A percentile compares a stretch with the other conserved stretches of the same genome.
Conservation (phyloP, 2,329 filamentous ascomycete species). For the Neofusicoccum cordaticola region DNA sequence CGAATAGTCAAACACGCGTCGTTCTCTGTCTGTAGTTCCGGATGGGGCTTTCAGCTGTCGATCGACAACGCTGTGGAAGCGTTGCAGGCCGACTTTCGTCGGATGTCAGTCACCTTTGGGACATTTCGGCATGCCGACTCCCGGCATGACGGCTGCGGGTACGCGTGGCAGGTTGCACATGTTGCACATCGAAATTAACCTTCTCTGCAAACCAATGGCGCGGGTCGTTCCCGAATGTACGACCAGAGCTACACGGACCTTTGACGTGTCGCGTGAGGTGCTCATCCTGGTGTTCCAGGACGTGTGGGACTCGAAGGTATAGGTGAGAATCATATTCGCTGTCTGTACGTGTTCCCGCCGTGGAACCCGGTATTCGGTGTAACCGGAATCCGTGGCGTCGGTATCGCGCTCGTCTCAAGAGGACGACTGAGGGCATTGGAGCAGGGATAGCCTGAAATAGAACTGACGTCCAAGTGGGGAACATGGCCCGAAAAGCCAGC, state of each 20-base stretch:
- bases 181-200: background rate
- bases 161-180: background rate
- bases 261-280: background rate
- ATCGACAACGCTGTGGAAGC: too few relatives aligned
- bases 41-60: too few relatives aligned
- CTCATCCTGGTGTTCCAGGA: background rate
- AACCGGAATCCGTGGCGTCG: background rate
- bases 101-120: background rate
- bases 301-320: background rate
- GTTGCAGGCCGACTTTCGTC: background rate
- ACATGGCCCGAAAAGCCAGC: background rate
- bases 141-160: background rate
- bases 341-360: background rate
- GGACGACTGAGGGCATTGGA: background rate
- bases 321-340: background rate
- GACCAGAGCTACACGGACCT: background rate
- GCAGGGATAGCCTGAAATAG: constrained; percentile 8
- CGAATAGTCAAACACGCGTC: too few relatives aligned
- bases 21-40: too few relatives aligned
- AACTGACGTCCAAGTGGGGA: background rate
- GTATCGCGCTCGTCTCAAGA: background rate
- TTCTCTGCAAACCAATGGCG: background rate
- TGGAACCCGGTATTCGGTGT: background rate
- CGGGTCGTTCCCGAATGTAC: background rate
- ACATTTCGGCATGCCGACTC: constrained; percentile 1